Conservation (phyloP, 805 yeast species). For the Lachancea lanzarotensis region DNA sequence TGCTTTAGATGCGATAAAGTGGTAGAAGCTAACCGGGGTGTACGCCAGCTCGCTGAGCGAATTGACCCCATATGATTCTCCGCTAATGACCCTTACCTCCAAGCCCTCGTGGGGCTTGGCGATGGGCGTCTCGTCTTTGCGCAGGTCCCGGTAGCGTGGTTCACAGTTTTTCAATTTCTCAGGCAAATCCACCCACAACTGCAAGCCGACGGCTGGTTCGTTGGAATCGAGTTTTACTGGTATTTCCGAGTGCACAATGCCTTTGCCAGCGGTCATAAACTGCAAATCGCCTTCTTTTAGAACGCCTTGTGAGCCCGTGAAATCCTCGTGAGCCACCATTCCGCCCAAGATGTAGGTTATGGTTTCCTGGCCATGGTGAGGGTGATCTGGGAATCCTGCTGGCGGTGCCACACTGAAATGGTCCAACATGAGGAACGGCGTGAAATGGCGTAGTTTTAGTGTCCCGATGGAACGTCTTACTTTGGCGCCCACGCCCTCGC, state of each 20-base stretch:
- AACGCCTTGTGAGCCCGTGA: constrained; percentile 77
- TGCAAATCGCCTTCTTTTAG: constrained; percentile 79
- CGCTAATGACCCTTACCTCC: constrained; percentile 59
- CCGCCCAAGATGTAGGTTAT: constrained; percentile 62
- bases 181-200: constrained; percentile 85
- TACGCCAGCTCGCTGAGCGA: constrained; percentile 70
- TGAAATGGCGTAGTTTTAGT: constrained; percentile 58
- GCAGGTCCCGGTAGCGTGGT: constrained; percentile 76
- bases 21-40: constrained; percentile 73
- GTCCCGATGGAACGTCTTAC: constrained; percentile 80
- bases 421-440: constrained; percentile 78
- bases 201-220: constrained; percentile 60
- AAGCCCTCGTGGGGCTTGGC: constrained; percentile 62
- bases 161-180: constrained; percentile 50
- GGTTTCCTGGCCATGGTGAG: constrained; percentile 81
- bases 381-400: constrained; percentile 78
- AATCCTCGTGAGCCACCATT: constrained; percentile 74
- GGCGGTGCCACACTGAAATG: constrained; percentile 62
- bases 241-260: constrained; percentile 81
- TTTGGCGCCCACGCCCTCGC: constrained; percentile 84
- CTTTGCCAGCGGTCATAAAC: constrained; percentile 91
- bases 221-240: constrained; percentile 51
- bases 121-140: constrained; percentile 62
- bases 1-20: constrained; percentile 57
- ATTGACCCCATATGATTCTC: constrained; percentile 68